Evolutionary conservation across 306 rosid genomes (phyloP), one percentile per base, ranked within the genome.

Genomic region (Prunus davidiana): DNA sequence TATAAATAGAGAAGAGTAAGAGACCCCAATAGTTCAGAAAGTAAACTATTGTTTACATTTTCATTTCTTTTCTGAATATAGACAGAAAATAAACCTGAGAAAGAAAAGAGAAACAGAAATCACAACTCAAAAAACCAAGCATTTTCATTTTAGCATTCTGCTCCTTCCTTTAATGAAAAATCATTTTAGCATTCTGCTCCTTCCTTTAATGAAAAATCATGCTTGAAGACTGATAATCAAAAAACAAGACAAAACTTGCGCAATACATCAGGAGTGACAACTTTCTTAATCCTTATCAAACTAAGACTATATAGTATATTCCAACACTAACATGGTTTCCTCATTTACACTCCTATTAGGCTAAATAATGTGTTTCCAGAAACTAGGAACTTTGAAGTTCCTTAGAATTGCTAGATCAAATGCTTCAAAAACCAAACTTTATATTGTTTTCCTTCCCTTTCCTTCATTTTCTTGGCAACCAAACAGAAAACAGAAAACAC

Each of bases 401-500:
- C 24, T 30, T 63, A 2, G 20, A 16, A 27, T 64, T 64, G 22
- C 46, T 3, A 14, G 1, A 24, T 24, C 14, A 45, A 73, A 30
- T 41, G 22, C 16, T 41, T 43, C 60, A 47, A 73, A 73, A 73
- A 14, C 46, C 12, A 46, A 43, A 60, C 50, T 34, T 25, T 28
- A 52, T 8, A 4, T 7, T 69, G 14, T 45, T 43, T 64, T 64
- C 43, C 30, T 46, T 67, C 50, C 12, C n/a, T 16, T 34, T 41
- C 52, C 43, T 54, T 38, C 25, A 46, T 32, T 64, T 64, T 34
- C 47, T 32, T n/a, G 45, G 24, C 43, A 75, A 64, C 50, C 52
- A 74, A 63, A 73, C 63, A 55, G 25, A 71, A 69, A 67, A 69
- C 45, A 51, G 12, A 28, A 80, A 73, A 38, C 10, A 22, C 13